These are phyloP conservation scores for Themeda triandra DNA, from an alignment of 176 grass and related monocot genomes.

Conservation along the genomic window DNA sequence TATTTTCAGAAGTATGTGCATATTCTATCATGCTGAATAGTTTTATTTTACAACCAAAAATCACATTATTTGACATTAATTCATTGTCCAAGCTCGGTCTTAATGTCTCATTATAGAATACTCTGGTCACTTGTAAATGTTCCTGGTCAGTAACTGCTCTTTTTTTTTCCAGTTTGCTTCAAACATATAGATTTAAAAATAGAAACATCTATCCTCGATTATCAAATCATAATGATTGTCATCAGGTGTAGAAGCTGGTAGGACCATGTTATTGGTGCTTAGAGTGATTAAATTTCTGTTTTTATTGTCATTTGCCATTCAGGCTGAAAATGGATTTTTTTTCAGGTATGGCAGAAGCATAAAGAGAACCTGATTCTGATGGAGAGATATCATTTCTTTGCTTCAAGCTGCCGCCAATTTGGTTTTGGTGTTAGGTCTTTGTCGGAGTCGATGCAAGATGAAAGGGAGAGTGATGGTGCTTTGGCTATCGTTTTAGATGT, in stretches of 20 bases:
- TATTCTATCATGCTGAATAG: not conserved
- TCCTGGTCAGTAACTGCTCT: not conserved
- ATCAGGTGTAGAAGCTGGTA: not conserved
- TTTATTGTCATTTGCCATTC: not conserved
- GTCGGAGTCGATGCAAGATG: conserved; percentile 72
- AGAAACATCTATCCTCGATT: not conserved
- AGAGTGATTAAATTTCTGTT: not conserved
- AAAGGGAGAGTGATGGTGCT: conserved; percentile 78
- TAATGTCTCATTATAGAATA: not conserved
- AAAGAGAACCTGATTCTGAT: conserved; percentile 94
- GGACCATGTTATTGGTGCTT: not conserved
- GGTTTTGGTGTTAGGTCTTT: conserved; percentile 52
- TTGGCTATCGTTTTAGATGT: conserved; percentile 78
- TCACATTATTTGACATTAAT: not conserved
- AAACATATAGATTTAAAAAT: not conserved
- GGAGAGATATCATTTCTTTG: conserved; percentile 96
- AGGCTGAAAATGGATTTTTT: not conserved
- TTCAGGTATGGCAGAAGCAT: conserved; percentile 91
- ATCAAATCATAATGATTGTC: not conserved
- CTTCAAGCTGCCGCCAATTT: conserved; percentile 69
- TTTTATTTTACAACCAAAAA: not conserved
- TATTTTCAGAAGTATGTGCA: not conserved
- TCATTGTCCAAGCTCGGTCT: not conserved
- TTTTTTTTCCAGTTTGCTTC: not conserved
- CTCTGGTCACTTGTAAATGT: not conserved